phyloP scores from a whole-genome alignment of 768 basidiomycete species.

The Leccinum subgranulosum region DNA sequence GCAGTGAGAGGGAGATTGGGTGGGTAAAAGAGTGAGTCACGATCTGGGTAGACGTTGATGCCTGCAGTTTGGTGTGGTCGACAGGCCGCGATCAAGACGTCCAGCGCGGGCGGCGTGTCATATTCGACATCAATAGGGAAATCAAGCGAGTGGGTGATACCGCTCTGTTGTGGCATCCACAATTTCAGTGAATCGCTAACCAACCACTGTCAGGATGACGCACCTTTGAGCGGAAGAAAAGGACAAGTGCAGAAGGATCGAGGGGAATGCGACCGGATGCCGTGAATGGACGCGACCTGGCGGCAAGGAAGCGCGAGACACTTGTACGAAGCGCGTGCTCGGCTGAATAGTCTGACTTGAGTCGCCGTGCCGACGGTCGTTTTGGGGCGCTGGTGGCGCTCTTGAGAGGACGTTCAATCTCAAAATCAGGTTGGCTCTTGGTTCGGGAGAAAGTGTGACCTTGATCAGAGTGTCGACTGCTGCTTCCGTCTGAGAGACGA shows the following conservation, averaged over 20 bases:
- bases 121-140: constrained; percentile 79
- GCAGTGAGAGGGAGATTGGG: constrained; percentile 68
- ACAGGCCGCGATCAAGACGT: constrained; percentile 74
- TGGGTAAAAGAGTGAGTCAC: constrained; percentile 71
- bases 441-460: constrained; percentile 37
- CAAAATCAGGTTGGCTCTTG: constrained; percentile 53
- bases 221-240: constrained; percentile 82
- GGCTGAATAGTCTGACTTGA: constrained; percentile 45
- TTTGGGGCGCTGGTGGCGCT: constrained; percentile 29
- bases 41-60: constrained; percentile 49
- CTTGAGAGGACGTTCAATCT: constrained; percentile 57
- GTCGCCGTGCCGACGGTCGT: constrained; percentile 30
- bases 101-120: constrained; percentile 71
- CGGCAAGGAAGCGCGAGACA: constrained; percentile 51
- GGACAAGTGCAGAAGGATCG: constrained; percentile 60
- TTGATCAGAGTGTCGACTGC: constrained; percentile 32
- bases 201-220: constrained; percentile 9
- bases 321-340: constrained; percentile 54
- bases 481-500: constrained; percentile 39
- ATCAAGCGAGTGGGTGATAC: constrained; percentile 76
- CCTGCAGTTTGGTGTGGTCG: constrained; percentile 59
- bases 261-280: constrained; percentile 68
- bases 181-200: not conserved
- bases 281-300: constrained; percentile 61
- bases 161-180: constrained; percentile 45